Percentiles rank a stretch among this genome's conserved stretches.
phyloP scores from a whole-genome alignment of 768 basidiomycete genomes.

The Lentinula edodes region DNA sequence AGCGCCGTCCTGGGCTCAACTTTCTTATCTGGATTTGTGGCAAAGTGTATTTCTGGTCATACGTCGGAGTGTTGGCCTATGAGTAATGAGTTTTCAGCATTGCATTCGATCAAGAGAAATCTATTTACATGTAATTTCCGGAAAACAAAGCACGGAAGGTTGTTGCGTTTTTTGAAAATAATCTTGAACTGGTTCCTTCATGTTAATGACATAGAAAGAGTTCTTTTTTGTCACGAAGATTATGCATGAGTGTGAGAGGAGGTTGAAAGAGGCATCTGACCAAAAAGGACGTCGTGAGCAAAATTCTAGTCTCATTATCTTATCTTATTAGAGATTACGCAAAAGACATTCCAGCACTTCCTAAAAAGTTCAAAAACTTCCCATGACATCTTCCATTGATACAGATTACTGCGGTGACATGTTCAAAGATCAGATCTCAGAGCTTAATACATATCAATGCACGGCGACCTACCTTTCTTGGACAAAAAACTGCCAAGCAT shows the following conservation, averaged over 20 bases:
- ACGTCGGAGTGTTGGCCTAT: constrained; percentile 46
- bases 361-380: neutral
- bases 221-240: neutral
- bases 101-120: constrained; percentile 19
- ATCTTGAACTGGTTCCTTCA: constrained; percentile 50
- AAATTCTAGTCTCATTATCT: too few species aligned
- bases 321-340: too few species aligned
- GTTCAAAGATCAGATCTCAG: too few species aligned
- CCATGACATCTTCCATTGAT: neutral
- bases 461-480: too few species aligned
- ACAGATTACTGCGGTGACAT: too few species aligned
- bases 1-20: constrained; percentile 55
- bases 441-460: too few species aligned
- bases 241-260: neutral
- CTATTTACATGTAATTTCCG: constrained; percentile 46
- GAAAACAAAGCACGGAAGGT: constrained; percentile 78
- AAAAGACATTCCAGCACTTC: too few species aligned
- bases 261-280: neutral
- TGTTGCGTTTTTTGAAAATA: constrained; percentile 84
- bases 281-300: neutral
- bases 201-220: neutral
- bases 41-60: constrained; percentile 64
- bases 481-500: too few species aligned
- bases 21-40: constrained; percentile 65
- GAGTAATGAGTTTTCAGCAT: constrained; percentile 9